These are phyloP conservation scores for Daldinia decipiens DNA, from an alignment of 495 filamentous ascomycete species.

Conservation along the genomic window DNA sequence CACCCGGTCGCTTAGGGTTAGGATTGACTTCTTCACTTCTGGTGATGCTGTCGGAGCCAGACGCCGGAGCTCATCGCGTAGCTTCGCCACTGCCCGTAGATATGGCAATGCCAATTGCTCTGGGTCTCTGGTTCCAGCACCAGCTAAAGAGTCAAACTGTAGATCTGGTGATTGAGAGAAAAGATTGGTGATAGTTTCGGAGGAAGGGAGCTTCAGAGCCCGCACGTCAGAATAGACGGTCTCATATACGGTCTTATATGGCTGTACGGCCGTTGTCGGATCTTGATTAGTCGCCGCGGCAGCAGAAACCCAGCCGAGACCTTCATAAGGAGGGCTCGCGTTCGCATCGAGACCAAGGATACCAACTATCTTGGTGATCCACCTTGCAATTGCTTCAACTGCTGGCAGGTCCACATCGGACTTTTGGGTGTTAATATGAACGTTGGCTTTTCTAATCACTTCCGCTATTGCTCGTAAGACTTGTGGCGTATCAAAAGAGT, in stretches of 20 bases:
- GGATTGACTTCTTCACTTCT: conserved; percentile 67
- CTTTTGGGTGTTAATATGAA: conserved; percentile 67
- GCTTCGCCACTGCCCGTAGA: conserved; percentile 68
- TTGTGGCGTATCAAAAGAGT: conserved; percentile 88
- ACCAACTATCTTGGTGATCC: conserved; percentile 84
- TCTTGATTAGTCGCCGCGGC: conserved; percentile 62
- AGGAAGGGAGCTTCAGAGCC: conserved; percentile 43
- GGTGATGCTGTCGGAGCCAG: conserved; percentile 64
- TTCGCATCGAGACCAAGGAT: conserved; percentile 87
- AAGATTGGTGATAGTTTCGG: conserved; percentile 51
- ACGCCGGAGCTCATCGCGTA: conserved; percentile 74
- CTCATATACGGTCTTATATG: conserved; percentile 54
- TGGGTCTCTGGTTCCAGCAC: conserved; percentile 54
- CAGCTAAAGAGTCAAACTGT: conserved; percentile 56
- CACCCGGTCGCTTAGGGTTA: conserved; percentile 79
- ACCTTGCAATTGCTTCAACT: conserved; percentile 72
- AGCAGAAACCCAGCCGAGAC: conserved; percentile 85
- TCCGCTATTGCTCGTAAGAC: conserved; percentile 79
- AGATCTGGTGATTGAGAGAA: conserved; percentile 50
- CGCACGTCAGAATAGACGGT: conserved; percentile 53
- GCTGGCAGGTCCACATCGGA: conserved; percentile 61
- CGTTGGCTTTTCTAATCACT: conserved; percentile 79
- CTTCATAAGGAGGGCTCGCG: conserved; percentile 64
- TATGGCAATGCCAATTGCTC: conserved; percentile 70
- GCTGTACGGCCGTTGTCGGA: conserved; percentile 57